Percentiles rank a stretch among this genome's conserved stretches.
These are phyloP conservation scores for Metschnikowia orientalis DNA, from an alignment of 805 yeast genomes.

Conservation along the genomic window DNA sequence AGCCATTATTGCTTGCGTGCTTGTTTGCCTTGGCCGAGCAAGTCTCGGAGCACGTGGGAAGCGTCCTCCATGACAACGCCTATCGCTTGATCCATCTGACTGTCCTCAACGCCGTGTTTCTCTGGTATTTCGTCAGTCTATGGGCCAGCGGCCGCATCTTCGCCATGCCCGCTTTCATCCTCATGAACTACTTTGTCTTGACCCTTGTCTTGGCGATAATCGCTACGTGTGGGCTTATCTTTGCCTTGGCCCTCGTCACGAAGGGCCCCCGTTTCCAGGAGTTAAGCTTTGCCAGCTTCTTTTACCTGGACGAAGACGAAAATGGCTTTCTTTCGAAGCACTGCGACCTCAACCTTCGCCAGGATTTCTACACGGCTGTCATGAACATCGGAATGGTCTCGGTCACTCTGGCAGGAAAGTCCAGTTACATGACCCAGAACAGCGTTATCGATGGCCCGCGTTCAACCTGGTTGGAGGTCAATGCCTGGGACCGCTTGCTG, in stretches of 20 bases:
- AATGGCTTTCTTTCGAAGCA: conserved; percentile 21
- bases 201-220: conserved; percentile 49
- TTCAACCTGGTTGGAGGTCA: conserved; percentile 46
- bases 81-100: conserved; percentile 64
- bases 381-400: conserved; percentile 59
- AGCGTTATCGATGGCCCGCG: conserved; percentile 44
- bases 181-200: conserved; percentile 65
- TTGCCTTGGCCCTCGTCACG: conserved; percentile 54
- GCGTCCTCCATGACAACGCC: conserved; percentile 46
- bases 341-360: conserved; percentile 42
- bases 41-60: conserved; percentile 58
- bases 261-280: conserved; percentile 40
- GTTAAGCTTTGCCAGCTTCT: conserved; percentile 34
- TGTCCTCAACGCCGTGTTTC: conserved; percentile 44
- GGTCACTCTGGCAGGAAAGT: conserved; percentile 61
- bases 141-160: conserved; percentile 38
- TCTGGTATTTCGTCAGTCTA: conserved; percentile 37
- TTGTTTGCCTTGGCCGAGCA: conserved; percentile 57
- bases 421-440: conserved; percentile 60
- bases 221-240: conserved; percentile 48
- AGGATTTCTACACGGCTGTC: conserved; percentile 64
- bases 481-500: conserved; percentile 7
- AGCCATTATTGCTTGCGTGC: conserved; percentile 49
- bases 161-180: conserved; percentile 51
- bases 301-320: conserved; percentile 23